These are phyloP conservation scores for Calonectria ilicicola DNA, from an alignment of 2,329 filamentous ascomycete genomes.

Conservation along the genomic window DNA sequence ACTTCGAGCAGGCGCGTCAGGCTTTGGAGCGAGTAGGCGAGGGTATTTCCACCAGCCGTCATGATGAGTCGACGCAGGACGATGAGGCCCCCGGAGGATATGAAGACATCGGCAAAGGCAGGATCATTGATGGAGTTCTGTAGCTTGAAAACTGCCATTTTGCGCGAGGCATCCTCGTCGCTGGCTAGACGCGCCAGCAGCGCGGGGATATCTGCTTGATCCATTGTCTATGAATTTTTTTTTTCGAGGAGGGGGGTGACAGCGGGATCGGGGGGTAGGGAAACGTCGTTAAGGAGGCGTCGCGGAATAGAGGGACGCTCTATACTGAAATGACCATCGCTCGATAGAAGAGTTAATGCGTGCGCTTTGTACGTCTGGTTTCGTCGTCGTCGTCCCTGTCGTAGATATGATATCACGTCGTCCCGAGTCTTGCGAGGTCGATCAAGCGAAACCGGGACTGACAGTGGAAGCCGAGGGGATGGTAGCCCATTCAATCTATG, in stretches of 20 bases:
- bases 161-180: constrained; percentile 90
- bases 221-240: constrained; percentile 54
- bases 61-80: constrained; percentile 87
- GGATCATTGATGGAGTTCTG: constrained; percentile 96
- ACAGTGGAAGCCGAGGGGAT: constrained; percentile 4
- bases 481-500: not conserved
- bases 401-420: not conserved
- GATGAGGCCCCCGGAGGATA: constrained; percentile 85
- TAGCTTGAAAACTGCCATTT: constrained; percentile 99
- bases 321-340: constrained; percentile 11
- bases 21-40: constrained; percentile 94
- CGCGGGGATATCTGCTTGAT: constrained; percentile 75
- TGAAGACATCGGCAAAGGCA: constrained; percentile 96
- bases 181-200: constrained; percentile 73
- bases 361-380: not conserved
- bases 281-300: not conserved
- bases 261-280: not conserved
- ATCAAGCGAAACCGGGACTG: not conserved
- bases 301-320: not conserved
- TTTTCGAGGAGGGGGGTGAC: constrained; percentile 21
- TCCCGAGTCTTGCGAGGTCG: not conserved
- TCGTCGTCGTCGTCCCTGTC: not conserved
- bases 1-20: constrained; percentile 90
- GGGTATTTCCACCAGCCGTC: constrained; percentile 88
- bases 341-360: not conserved